These are phyloP conservation scores for Plasmopara muralis DNA, from an alignment of 352 stramenopile genomes.

Conservation along the genomic window DNA sequence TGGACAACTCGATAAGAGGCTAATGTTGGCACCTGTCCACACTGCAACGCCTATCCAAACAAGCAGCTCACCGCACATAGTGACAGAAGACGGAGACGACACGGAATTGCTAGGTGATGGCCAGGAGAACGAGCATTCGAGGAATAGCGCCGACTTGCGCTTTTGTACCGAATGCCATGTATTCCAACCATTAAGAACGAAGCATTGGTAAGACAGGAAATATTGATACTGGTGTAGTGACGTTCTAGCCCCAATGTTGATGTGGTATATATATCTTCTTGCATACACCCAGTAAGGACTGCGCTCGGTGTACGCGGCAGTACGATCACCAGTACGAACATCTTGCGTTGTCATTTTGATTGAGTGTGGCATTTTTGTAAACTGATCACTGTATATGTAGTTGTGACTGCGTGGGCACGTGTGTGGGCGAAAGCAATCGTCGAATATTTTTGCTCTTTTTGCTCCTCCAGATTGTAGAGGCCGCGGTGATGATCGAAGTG, in stretches of 20 bases:
- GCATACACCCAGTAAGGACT: constrained; percentile 51
- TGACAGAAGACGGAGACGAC: constrained; percentile 24
- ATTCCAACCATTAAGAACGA: constrained; percentile 56
- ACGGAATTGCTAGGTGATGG: constrained; percentile 26
- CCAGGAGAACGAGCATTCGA: constrained; percentile 9
- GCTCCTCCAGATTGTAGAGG: constrained; percentile 50
- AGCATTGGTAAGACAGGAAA: constrained; percentile 48
- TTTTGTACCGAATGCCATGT: constrained; percentile 57
- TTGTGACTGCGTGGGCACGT: constrained; percentile 74
- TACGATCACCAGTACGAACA: constrained; percentile 74
- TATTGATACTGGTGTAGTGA: not conserved
- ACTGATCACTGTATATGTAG: constrained; percentile 16
- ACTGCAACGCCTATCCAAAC: constrained; percentile 1
- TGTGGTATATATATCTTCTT: constrained; percentile 5
- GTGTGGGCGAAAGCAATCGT: constrained; percentile 63
- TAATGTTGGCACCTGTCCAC: constrained; percentile 16
- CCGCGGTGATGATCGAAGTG: constrained; percentile 38
- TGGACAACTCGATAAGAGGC: constrained; percentile 40
- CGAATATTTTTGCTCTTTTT: constrained; percentile 63
- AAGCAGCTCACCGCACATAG: constrained; percentile 8
- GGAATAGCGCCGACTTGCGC: constrained; percentile 22
- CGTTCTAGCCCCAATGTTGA: not conserved
- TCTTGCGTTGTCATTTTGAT: not conserved
- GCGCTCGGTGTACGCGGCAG: constrained; percentile 57
- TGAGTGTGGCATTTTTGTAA: not conserved